Conservation (phyloP, 2,329 filamentous ascomycete genomes). For the Hypocreales sp. region DNA sequence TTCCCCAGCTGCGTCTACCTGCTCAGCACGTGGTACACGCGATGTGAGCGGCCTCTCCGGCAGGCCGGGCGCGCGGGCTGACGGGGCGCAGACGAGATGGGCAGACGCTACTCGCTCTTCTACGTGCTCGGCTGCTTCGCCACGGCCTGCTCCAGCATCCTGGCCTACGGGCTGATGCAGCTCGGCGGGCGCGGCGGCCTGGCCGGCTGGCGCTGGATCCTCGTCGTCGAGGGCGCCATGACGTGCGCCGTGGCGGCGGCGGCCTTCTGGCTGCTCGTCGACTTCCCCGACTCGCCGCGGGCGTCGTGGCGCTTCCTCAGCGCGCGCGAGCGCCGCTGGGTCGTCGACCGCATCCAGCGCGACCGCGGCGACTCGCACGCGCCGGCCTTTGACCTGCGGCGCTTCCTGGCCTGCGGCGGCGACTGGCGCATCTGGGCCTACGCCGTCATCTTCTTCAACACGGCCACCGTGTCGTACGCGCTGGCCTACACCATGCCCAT, state of each 20-base stretch:
- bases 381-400: conserved; percentile 32
- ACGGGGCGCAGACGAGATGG: conserved; percentile 39
- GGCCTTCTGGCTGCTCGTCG: conserved; percentile 43
- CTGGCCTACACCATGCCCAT: conserved; percentile 69
- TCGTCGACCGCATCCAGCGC: conserved; percentile 35
- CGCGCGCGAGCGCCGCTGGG: conserved; percentile 32
- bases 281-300: conserved; percentile 44
- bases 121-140: conserved; percentile 54
- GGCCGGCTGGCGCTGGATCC: conserved; percentile 53
- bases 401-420: conserved; percentile 28
- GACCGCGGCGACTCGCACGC: conserved; percentile 42
- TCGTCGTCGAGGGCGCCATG: conserved; percentile 36
- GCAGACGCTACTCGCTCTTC: conserved; percentile 53
- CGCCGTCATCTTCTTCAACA: conserved; percentile 44
- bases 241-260: conserved; percentile 35
- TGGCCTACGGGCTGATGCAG: conserved; percentile 56
- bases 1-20: conserved; percentile 58
- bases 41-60: conserved; percentile 28
- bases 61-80: neutral
- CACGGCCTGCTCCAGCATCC: conserved; percentile 49
- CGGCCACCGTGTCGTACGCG: conserved; percentile 58
- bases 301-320: conserved; percentile 36
- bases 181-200: conserved; percentile 39
- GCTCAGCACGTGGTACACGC: conserved; percentile 58
- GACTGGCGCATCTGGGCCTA: conserved; percentile 49